Evolutionary conservation across 2,329 filamentous ascomycete genomes (phyloP).

Genomic region (Bipolaris oryzae): DNA sequence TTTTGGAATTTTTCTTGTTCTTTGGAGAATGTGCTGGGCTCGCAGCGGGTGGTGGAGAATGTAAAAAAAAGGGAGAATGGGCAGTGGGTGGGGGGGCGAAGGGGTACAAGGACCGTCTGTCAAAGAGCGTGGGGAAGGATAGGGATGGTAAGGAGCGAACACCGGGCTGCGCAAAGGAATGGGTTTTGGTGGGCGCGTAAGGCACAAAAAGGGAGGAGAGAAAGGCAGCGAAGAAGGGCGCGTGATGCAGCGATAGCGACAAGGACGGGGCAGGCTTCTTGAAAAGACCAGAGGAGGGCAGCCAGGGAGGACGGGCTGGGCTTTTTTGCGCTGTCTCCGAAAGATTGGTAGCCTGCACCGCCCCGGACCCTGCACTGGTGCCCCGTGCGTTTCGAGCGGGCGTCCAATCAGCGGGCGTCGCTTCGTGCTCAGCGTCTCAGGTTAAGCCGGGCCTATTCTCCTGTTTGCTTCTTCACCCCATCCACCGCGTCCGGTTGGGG

Average conservation of each 20-base stretch:
- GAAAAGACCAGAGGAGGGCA: slow-evolving; percentile 31
- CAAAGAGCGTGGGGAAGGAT: slow-evolving; percentile 47
- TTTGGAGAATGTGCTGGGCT: slow-evolving; percentile 27
- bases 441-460: slow-evolving; percentile 23
- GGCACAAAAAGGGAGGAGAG: slow-evolving; percentile 31
- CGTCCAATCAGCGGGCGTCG: slow-evolving; percentile 22
- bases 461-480: slow-evolving; percentile 19
- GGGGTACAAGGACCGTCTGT: slow-evolving; percentile 34
- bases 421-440: slow-evolving; percentile 34
- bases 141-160: slow-evolving; percentile 51
- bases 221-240: slow-evolving; percentile 29
- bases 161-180: slow-evolving; percentile 42
- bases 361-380: slow-evolving; percentile 8
- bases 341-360: slow-evolving; percentile 31
- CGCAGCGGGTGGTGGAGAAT: slow-evolving; percentile 34
- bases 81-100: slow-evolving; percentile 13
- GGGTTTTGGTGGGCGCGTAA: slow-evolving; percentile 31
- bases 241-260: slow-evolving; percentile 18
- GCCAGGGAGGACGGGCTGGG: slow-evolving; percentile 18
- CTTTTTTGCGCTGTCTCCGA: slow-evolving; percentile 32
- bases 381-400: slow-evolving; percentile 21
- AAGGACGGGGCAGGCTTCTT: slow-evolving; percentile 7
- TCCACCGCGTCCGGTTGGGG: slow-evolving; percentile 19
- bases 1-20: slow-evolving; percentile 13
- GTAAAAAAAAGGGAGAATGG: slow-evolving; percentile 18